Conservation (phyloP, 805 yeast genomes). For the Soucietia sequanensis region DNA sequence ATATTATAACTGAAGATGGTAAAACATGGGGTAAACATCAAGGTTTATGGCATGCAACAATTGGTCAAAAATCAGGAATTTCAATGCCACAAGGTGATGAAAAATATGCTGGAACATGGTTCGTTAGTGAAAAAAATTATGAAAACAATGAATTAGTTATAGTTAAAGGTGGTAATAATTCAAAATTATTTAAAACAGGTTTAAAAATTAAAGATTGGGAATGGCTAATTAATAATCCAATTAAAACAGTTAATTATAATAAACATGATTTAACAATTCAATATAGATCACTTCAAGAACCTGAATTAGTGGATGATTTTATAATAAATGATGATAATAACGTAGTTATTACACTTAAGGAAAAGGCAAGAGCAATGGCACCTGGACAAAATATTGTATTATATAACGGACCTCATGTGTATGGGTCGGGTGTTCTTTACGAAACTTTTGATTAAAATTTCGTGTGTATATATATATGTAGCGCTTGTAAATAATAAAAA, state of each 20-base stretch:
- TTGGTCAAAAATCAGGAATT: constrained; percentile 81
- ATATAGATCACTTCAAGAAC: constrained; percentile 69
- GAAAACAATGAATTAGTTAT: constrained; percentile 73
- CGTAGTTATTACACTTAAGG: constrained; percentile 38
- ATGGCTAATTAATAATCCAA: constrained; percentile 39
- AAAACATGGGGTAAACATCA: constrained; percentile 74
- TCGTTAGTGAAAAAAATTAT: constrained; percentile 67
- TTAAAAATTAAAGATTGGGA: constrained; percentile 46
- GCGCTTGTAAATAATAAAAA: too few species aligned
- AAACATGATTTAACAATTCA: constrained; percentile 48
- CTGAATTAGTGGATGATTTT: constrained; percentile 34
- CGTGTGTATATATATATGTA: too few species aligned
- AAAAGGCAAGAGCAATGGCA: constrained; percentile 70
- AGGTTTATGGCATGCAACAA: constrained; percentile 94
- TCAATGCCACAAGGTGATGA: constrained; percentile 91
- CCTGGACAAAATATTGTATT: constrained; percentile 86
- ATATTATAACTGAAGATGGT: constrained; percentile 75
- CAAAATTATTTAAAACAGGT: constrained; percentile 44
- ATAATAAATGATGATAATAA: constrained; percentile 13
- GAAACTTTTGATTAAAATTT: constrained; percentile 9
- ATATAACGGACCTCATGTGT: constrained; percentile 61
- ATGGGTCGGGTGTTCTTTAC: constrained; percentile 50
- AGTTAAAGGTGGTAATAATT: constrained; percentile 65
- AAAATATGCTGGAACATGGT: constrained; percentile 76
- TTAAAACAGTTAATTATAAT: not conserved